These are phyloP conservation scores for Aaosphaeria pasadenensis DNA, from an alignment of 2,329 filamentous ascomycete genomes.

Conservation along the genomic window DNA sequence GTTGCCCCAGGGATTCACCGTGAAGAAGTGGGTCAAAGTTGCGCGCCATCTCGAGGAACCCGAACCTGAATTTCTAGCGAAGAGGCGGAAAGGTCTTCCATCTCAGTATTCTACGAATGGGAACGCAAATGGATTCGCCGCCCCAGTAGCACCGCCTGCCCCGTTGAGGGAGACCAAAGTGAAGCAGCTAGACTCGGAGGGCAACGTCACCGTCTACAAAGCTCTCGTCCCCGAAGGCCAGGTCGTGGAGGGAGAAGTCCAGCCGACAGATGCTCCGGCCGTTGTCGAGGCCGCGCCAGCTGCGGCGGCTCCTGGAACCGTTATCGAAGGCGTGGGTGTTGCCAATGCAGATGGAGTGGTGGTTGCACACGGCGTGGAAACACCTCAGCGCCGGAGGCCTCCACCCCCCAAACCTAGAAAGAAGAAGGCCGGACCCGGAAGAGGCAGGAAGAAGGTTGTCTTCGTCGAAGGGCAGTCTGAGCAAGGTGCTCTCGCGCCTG, in stretches of 20 bases:
- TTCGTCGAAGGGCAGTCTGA: constrained; percentile 50
- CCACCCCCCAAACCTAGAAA: constrained; percentile 78
- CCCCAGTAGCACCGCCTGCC: constrained; percentile 12
- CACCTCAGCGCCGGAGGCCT: constrained; percentile 60
- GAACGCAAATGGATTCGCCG: constrained; percentile 1
- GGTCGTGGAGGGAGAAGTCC: constrained; percentile 76
- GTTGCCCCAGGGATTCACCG: constrained; percentile 51
- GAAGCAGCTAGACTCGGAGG: constrained; percentile 69
- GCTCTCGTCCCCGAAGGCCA: constrained; percentile 79
- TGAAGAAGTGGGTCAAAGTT: constrained; percentile 57
- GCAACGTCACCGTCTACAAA: constrained; percentile 81
- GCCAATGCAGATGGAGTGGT: constrained; percentile 61
- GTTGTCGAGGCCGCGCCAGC: constrained; percentile 43
- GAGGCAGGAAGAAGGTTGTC: constrained; percentile 73
- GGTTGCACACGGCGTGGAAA: constrained; percentile 44
- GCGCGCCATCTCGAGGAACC: constrained; percentile 56
- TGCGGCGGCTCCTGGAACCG: constrained; percentile 56
- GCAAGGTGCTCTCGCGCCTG: constrained; percentile 18
- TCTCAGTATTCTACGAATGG: constrained; percentile 35
- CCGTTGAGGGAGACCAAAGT: constrained; percentile 77
- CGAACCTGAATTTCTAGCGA: constrained; percentile 62
- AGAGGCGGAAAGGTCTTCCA: constrained; percentile 58
- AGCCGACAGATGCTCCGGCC: constrained; percentile 50
- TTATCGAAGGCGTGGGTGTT: constrained; percentile 58
- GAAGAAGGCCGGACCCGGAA: constrained; percentile 63